Base-by-base conservation (phyloP, 371 early-diverging fungal genomes). In the Neoconidiobolus thromboides region DNA sequence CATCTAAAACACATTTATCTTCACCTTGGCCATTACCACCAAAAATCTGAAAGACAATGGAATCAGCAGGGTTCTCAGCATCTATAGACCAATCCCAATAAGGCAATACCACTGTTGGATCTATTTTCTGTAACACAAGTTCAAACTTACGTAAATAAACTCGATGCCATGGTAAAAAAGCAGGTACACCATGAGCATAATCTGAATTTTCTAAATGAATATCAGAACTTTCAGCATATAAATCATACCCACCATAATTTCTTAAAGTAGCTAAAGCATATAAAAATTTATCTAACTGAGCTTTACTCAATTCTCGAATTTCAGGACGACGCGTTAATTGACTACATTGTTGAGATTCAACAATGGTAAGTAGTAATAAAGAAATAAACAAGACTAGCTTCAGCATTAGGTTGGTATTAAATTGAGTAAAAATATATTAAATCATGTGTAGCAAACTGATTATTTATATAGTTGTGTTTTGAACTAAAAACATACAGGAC, bases 71-170 rank as follows among this genome's bases (percentile, higher is more conserved):
- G 40, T 46, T 36, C 55, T 64, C 65, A 1, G 67, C 63, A 56
- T 71, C 67, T 26, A 63, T 46, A 1, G 60, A 56, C 76, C 76
- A 77, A 55, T 80, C 71, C 81, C 78, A 78, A 61, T 71, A 80
- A 10, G 81, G 77, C n/a, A 78, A 62, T 2, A 58, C 55, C 12
- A 78, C 66, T 7, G 51, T 40, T 2, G 71, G 62, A 62, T 77
- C 70, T 40, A 69, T 62, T 38, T 58, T 50, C 44, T 67, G 60
- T 7, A 74, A 55, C 14, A 55, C 61, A 5, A 44, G 26, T 58
- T 77, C 75, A 52, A 62, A 72, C 2, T 50, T 15, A 0, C 48
- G 51, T n/a, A 73, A 14, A 57, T 64, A 70, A 46, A 36, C 9
- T 12, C 77, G 63, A 50, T 77, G 77, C 69, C 68, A 73, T 1